Conservation (phyloP, 257 asterid species). For the Jacaranda mimosifolia region DNA sequence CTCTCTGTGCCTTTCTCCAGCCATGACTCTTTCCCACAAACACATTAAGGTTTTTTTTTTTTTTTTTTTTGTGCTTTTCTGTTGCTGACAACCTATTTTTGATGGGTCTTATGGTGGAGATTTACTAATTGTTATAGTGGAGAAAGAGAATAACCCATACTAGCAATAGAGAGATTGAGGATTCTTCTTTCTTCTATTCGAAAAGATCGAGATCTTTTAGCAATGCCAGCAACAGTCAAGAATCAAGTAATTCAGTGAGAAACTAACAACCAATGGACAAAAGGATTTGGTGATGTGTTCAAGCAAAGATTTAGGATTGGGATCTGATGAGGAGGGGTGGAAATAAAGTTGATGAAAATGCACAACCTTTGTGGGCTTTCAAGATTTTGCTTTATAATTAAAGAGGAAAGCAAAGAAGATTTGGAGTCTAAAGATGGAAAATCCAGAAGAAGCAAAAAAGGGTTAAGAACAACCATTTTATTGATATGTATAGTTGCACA, state of each 20-base stretch:
- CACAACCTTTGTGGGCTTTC: constrained; percentile 82
- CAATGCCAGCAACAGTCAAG: constrained; percentile 38
- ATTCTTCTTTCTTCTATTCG: constrained; percentile 62
- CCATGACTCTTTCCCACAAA: too few species aligned
- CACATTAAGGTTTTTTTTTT: too few species aligned
- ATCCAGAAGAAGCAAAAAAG: constrained; percentile 63
- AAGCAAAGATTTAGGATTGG: constrained; percentile 42
- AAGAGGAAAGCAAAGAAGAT: constrained; percentile 77
- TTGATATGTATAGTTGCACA: too few species aligned
- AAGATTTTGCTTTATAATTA: constrained; percentile 75
- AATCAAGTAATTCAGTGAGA: constrained; percentile 39
- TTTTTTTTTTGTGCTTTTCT: too few species aligned
- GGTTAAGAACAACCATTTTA: constrained; percentile 52
- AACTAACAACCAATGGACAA: constrained; percentile 26
- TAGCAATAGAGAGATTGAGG: constrained; percentile 40
- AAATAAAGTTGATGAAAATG: constrained; percentile 66
- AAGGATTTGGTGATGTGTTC: constrained; percentile 61
- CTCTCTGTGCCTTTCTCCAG: too few species aligned
- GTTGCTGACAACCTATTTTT: constrained; percentile 27
- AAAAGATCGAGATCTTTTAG: constrained; percentile 42
- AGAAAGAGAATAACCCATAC: constrained; percentile 50
- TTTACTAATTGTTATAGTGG: constrained; percentile 77
- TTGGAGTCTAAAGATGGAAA: constrained; percentile 71
- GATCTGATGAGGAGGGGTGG: constrained; percentile 62
- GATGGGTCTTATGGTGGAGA: constrained; percentile 76